phyloP scores from a whole-genome alignment of 2,329 filamentous ascomycete species.

The Zymoseptoria tritici region DNA sequence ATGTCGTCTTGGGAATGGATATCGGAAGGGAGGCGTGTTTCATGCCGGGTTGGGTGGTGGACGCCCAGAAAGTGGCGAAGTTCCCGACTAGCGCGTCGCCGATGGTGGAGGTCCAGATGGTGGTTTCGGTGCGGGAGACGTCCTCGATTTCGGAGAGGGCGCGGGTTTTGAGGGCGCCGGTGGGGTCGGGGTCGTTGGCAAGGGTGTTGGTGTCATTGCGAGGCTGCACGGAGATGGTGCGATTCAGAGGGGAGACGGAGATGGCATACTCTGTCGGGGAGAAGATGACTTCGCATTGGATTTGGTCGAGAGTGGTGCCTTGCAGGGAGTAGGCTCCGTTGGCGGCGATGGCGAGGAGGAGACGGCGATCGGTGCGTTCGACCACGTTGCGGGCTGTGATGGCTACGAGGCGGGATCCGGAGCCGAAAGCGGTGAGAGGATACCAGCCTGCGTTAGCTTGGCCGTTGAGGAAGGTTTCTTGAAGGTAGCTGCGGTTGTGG shows the following conservation, averaged over 20 bases:
- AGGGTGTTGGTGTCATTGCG: background rate
- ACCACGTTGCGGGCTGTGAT: background rate
- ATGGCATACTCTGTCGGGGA: background rate
- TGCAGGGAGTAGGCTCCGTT: background rate
- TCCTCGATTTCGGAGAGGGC: background rate
- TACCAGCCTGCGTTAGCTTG: background rate
- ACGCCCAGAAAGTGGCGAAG: background rate
- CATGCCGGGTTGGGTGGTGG: background rate
- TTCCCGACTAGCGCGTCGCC: background rate
- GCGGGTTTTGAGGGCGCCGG: background rate
- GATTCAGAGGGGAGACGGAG: background rate
- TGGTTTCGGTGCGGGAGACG: background rate
- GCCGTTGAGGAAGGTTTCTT: background rate
- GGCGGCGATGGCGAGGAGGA: background rate
- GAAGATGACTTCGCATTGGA: conserved; percentile 1
- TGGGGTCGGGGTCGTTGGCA: background rate
- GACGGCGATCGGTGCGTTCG: background rate
- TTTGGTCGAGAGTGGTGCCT: background rate
- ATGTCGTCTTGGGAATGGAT: background rate
- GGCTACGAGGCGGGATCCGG: background rate
- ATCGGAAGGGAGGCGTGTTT: background rate
- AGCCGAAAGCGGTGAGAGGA: background rate
- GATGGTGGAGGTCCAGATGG: background rate
- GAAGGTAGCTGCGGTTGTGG: background rate
- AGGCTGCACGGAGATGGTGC: background rate